phyloP scores from a whole-genome alignment of 1,139 yeast genomes.

The Lizanozyma gosingica region DNA sequence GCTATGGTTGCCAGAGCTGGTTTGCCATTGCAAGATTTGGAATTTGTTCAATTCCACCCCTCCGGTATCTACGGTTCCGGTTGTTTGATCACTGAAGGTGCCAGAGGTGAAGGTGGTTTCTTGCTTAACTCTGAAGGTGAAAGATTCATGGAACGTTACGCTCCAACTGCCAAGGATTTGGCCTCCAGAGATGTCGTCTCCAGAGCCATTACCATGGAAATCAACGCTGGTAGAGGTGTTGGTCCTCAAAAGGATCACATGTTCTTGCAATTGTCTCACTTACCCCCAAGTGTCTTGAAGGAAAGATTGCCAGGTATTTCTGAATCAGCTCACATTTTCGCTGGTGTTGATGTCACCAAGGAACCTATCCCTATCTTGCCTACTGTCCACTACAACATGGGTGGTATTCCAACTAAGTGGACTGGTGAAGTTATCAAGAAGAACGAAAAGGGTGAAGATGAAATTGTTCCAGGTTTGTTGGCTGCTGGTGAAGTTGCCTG shows the following conservation, averaged over 20 bases:
- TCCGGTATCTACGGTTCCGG: slow-evolving; percentile 99
- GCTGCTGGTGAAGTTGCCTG: slow-evolving; percentile 99
- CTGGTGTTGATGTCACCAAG: slow-evolving; percentile 98
- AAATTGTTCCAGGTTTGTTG: slow-evolving; percentile 83
- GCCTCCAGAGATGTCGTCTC: slow-evolving; percentile 99
- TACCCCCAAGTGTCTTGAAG: slow-evolving; percentile 84
- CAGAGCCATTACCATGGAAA: slow-evolving; percentile 97
- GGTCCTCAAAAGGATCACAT: slow-evolving; percentile 95
- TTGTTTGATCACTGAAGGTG: slow-evolving; percentile 97
- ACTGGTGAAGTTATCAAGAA: slow-evolving; percentile 88
- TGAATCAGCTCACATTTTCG: slow-evolving; percentile 96
- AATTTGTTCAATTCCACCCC: slow-evolving; percentile 98
- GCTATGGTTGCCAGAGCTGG: slow-evolving; percentile 99
- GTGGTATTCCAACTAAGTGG: slow-evolving; percentile 98
- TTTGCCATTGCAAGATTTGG: slow-evolving; percentile 93
- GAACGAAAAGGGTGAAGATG: slow-evolving; percentile 84
- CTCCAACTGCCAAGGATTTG: slow-evolving; percentile 96
- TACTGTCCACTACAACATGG: slow-evolving; percentile 99
- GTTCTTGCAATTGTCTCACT: slow-evolving; percentile 86
- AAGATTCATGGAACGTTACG: slow-evolving; percentile 99
- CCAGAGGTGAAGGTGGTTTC: slow-evolving; percentile 99
- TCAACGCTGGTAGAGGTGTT: slow-evolving; percentile 98
- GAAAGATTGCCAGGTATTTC: slow-evolving; percentile 99
- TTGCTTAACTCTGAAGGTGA: slow-evolving; percentile 95
- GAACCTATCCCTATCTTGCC: slow-evolving; percentile 98